phyloP scores from a whole-genome alignment of 2,329 filamentous ascomycete species.

The Tolypocladium tropicale region DNA sequence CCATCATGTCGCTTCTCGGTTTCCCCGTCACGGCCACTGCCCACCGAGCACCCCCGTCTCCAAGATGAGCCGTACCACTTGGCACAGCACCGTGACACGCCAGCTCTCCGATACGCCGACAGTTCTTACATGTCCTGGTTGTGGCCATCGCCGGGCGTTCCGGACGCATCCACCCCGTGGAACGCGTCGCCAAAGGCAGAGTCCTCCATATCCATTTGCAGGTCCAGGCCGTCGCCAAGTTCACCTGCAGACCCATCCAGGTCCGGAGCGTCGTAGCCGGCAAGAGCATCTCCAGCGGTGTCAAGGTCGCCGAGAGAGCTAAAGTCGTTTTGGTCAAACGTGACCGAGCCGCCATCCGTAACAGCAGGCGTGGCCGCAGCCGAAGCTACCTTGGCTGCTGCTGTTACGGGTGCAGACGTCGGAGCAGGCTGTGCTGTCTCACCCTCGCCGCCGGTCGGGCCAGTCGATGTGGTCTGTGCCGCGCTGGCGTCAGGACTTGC shows the following conservation, averaged over 20 bases:
- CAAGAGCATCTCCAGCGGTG: slow-evolving; percentile 61
- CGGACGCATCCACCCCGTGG: slow-evolving; percentile 45
- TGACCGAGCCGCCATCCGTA: slow-evolving; percentile 30
- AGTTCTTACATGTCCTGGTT: slow-evolving; percentile 20
- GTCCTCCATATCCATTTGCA: slow-evolving; percentile 62
- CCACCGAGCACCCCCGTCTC: neutral
- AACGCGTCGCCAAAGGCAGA: slow-evolving; percentile 80
- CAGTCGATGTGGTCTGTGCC: neutral
- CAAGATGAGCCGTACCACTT: neutral
- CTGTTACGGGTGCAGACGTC: slow-evolving; percentile 7
- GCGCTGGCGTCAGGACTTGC: slow-evolving; percentile 27
- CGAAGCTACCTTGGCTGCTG: slow-evolving; percentile 35
- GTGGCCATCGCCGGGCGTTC: slow-evolving; percentile 24
- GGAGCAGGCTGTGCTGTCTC: slow-evolving; percentile 7
- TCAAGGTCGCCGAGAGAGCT: slow-evolving; percentile 56
- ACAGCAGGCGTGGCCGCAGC: slow-evolving; percentile 33
- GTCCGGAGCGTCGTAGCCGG: slow-evolving; percentile 52
- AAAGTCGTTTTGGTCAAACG: slow-evolving; percentile 50
- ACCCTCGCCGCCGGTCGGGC: slow-evolving; percentile 3
- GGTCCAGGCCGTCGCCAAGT: slow-evolving; percentile 44
- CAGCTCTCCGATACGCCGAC: neutral
- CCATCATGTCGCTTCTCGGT: neutral
- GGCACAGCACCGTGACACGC: neutral
- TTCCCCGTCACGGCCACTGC: neutral
- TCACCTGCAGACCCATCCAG: slow-evolving; percentile 32